Evolutionary conservation across 768 basidiomycete species (phyloP).

Genomic region (Tricholoma flavovirens): DNA sequence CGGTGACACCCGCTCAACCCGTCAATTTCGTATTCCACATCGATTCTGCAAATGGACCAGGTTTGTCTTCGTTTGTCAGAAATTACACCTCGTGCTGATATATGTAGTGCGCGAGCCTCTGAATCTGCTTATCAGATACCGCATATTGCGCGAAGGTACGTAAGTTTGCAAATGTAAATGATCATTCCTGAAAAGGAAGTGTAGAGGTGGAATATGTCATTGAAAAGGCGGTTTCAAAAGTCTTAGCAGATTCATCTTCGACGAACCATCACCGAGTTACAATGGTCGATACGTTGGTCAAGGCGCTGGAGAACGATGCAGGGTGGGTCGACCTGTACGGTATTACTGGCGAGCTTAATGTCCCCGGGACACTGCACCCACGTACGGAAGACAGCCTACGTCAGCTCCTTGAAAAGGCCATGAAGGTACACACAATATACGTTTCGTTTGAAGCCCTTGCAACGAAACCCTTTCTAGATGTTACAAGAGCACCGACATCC

Average conservation of each 20-base stretch:
- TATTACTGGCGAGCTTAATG: conserved; percentile 61
- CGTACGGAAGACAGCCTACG: conserved; percentile 21
- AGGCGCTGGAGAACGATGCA: conserved; percentile 55
- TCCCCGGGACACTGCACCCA: conserved; percentile 40
- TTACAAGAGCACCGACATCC: conserved; percentile 40
- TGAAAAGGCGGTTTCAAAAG: conserved; percentile 39
- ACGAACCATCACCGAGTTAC: conserved; percentile 33
- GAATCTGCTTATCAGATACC: conserved; percentile 63
- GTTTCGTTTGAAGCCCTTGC: not conserved
- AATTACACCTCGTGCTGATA: not conserved
- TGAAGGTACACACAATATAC: conserved; percentile 17
- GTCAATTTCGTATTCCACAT: conserved; percentile 79
- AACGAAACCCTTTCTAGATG: conserved; percentile 21
- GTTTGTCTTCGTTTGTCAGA: conserved; percentile 37
- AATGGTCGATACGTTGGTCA: conserved; percentile 45
- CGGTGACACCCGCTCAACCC: conserved; percentile 67
- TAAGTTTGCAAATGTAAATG: not conserved
- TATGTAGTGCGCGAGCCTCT: conserved; percentile 56
- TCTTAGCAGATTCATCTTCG: conserved; percentile 31
- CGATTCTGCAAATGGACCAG: conserved; percentile 56
- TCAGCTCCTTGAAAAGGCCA: conserved; percentile 25
- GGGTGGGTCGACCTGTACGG: conserved; percentile 68
- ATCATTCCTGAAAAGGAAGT: not conserved
- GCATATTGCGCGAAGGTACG: conserved; percentile 78
- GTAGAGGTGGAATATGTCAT: conserved; percentile 67